These are phyloP conservation scores for Paracoccidioides brasiliensis DNA, from an alignment of 2,329 filamentous ascomycete species.

Conservation along the genomic window DNA sequence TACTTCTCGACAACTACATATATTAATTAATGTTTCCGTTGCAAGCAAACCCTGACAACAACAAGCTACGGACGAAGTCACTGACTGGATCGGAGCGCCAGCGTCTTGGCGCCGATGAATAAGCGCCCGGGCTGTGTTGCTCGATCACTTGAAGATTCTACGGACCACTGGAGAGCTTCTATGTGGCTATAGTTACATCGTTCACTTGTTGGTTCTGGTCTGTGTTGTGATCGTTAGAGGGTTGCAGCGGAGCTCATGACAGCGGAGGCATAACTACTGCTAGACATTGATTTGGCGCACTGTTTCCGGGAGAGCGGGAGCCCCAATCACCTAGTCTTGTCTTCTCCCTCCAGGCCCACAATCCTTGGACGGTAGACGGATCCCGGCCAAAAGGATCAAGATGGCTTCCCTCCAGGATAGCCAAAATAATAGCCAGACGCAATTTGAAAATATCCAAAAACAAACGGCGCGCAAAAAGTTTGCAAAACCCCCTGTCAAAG, in stretches of 20 bases:
- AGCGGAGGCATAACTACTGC: too few species aligned
- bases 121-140: background rate
- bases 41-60: background rate
- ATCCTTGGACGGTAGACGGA: background rate
- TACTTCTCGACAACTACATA: background rate
- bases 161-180: too few species aligned
- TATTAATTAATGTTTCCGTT: too few species aligned
- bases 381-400: background rate
- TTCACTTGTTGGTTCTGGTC: background rate
- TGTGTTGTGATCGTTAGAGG: background rate
- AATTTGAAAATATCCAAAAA: conserved; percentile 14
- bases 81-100: background rate
- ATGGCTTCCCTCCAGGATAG: background rate
- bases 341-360: background rate
- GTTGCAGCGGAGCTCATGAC: too few species aligned
- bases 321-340: background rate
- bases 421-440: background rate
- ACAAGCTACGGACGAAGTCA: background rate
- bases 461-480: conserved; percentile 30
- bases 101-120: background rate
- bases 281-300: background rate
- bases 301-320: background rate
- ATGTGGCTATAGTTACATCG: too few species aligned
- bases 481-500: conserved; percentile 33
- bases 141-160: too few species aligned